A percentile compares a stretch with the other conserved stretches of the same genome.
Conservation (phyloP, 106 monocot genomes). For the Apostasia ramifera region DNA sequence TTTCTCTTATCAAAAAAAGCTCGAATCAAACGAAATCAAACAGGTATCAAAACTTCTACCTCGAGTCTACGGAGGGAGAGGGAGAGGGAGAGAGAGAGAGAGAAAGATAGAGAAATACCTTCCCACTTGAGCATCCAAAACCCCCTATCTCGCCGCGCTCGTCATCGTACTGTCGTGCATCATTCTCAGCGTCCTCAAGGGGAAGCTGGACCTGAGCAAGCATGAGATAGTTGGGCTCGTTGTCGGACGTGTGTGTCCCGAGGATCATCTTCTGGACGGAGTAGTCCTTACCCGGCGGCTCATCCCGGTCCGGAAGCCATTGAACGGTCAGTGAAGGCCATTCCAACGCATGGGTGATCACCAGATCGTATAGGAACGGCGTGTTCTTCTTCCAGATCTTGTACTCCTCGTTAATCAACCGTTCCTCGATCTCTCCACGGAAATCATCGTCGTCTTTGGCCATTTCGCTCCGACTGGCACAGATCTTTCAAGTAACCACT, state of each 20-base stretch:
- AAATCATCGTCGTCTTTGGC: slow-evolving; percentile 83
- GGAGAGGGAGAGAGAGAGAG: background rate
- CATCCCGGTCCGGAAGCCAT: slow-evolving; percentile 83
- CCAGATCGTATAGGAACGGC: slow-evolving; percentile 94
- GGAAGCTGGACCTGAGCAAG: slow-evolving; percentile 96
- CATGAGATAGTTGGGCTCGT: slow-evolving; percentile 97
- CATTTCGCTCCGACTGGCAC: slow-evolving; percentile 16
- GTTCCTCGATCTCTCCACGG: slow-evolving; percentile 85
- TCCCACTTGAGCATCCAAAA: slow-evolving; percentile 72
- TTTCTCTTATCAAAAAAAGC: too few species aligned
- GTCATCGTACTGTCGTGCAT: slow-evolving; percentile 76
- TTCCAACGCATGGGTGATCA: slow-evolving; percentile 94
- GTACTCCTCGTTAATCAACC: slow-evolving; percentile 99
- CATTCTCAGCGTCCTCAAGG: slow-evolving; percentile 89
- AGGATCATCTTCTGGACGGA: slow-evolving; percentile 92
- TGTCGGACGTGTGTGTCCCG: slow-evolving; percentile 95
- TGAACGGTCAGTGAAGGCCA: slow-evolving; percentile 99
- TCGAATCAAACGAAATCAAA: background rate
- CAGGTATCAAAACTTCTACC: too few species aligned
- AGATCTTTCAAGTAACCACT: too few species aligned
- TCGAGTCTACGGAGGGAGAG: too few species aligned
- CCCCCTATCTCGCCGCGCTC: slow-evolving; percentile 77
- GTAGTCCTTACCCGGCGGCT: slow-evolving; percentile 87
- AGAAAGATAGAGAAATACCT: slow-evolving; percentile 23
- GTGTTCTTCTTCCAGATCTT: slow-evolving; percentile 99